Base-by-base conservation (phyloP, 2,329 filamentous ascomycete genomes). In the Curvularia lunata region DNA sequence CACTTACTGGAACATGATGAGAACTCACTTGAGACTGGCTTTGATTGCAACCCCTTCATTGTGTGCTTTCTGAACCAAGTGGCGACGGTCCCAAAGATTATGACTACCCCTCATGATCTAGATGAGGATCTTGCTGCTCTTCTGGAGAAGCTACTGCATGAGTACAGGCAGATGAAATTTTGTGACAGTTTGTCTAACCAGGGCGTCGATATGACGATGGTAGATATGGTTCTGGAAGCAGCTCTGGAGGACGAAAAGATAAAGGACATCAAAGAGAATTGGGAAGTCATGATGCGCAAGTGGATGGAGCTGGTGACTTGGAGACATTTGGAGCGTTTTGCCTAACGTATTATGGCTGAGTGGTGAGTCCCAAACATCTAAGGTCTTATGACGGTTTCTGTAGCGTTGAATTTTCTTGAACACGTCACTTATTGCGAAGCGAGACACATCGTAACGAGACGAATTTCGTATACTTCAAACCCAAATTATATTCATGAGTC, bases 261-360 rank as follows among this genome's bases (percentile, higher is more conserved):
- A 5, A 30, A 38, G 2, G 48, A 51, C 1, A 19, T 61, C 25
- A 55, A 51, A 21, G 52, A 47, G 2, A 57, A 61, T 10, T 59
- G 53, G 57, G 41, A 45, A 10, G 27, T 25, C 4, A 54, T 65
- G 2, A 21, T 59, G 12, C 38, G 30, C 4, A 54, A 55, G 8
- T 57, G 49, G 48, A 48, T 61, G 2, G 54, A 56, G 9, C 18
- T 63, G 34, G 34, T 65, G 30, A 34, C 55, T n/a, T 65, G 60
- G 54, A 52, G 57, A 38, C 57, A 61, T 30, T 30, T 61, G 12
- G 52, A 61, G 50, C 50, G 57, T 6, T 34, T 54, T 7, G 4
- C 27, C 27, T 30, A 8, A 30, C n/a, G n/a, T n/a, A n/a, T n/a
- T n/a, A n/a, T n/a, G n/a, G n/a, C n/a, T n/a, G n/a, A n/a, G n/a